A percentile compares a stretch with the other conserved stretches of the same genome.
Conservation (phyloP, 1,139 yeast species). For the Taphrina populina region DNA sequence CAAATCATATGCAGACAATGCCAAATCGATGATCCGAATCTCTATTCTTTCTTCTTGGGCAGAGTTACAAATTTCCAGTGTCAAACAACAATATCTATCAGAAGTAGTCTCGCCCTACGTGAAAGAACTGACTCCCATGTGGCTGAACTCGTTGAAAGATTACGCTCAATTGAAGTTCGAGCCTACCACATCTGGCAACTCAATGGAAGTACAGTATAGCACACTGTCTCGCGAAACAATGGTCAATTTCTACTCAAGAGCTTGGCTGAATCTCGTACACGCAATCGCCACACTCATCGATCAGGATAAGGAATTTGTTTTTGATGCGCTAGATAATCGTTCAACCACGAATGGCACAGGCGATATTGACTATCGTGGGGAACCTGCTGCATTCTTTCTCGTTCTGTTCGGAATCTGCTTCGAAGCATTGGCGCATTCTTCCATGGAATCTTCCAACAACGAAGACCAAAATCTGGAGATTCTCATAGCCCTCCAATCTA, state of each 20-base stretch:
- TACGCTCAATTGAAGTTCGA: slow-evolving; percentile 67
- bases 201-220: slow-evolving; percentile 30
- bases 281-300: slow-evolving; percentile 71
- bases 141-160: slow-evolving; percentile 76
- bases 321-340: slow-evolving; percentile 48
- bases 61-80: slow-evolving; percentile 57
- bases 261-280: slow-evolving; percentile 78
- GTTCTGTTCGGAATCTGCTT: slow-evolving; percentile 81
- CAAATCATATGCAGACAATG: slow-evolving; percentile 45
- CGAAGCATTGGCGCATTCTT: slow-evolving; percentile 56
- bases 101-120: slow-evolving; percentile 61
- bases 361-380: slow-evolving; percentile 50
- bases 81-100: slow-evolving; percentile 45
- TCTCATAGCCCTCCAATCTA: slow-evolving; percentile 56
- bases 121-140: slow-evolving; percentile 63
- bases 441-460: slow-evolving; percentile 34
- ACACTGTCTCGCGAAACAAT: slow-evolving; percentile 22
- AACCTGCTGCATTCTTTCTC: slow-evolving; percentile 71
- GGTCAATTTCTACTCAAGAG: slow-evolving; percentile 43
- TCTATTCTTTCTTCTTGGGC: slow-evolving; percentile 91
- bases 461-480: slow-evolving; percentile 48
- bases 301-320: slow-evolving; percentile 51
- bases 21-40: slow-evolving; percentile 62
- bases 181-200: slow-evolving; percentile 47
- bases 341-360: slow-evolving; percentile 36